Conservation (phyloP, 352 stramenopile genomes). For the Pythium insidiosum region DNA sequence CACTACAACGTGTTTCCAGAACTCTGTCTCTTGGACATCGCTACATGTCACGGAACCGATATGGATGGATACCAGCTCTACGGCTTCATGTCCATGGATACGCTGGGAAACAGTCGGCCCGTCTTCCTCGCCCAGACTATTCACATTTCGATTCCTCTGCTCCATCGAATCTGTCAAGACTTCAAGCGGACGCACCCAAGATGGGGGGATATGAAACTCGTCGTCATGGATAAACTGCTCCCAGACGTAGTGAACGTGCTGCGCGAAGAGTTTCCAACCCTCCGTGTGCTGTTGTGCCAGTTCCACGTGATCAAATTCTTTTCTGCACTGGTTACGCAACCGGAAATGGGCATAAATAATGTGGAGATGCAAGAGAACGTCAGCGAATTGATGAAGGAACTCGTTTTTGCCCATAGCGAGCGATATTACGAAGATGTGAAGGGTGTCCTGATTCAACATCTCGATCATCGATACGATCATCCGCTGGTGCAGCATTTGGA, state of each 20-base stretch:
- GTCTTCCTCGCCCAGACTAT: slow-evolving; percentile 50
- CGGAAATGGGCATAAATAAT: slow-evolving; percentile 27
- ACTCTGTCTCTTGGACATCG: slow-evolving; percentile 46
- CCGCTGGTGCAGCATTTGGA: slow-evolving; percentile 42
- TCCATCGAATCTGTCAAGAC: slow-evolving; percentile 57
- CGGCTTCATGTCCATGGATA: slow-evolving; percentile 63
- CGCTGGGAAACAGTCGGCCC: slow-evolving; percentile 52
- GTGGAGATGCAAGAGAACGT: slow-evolving; percentile 35
- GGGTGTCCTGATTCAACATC: slow-evolving; percentile 23
- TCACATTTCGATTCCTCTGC: slow-evolving; percentile 32
- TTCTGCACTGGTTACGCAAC: slow-evolving; percentile 31
- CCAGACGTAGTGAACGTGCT: slow-evolving; percentile 48
- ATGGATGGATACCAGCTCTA: slow-evolving; percentile 45
- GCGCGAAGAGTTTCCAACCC: slow-evolving; percentile 43
- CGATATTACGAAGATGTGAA: slow-evolving; percentile 45
- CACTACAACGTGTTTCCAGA: slow-evolving; percentile 59
- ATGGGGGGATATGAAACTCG: slow-evolving; percentile 50
- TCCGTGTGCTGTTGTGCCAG: slow-evolving; percentile 51
- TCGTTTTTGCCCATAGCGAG: slow-evolving; percentile 53
- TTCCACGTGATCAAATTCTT: slow-evolving; percentile 69
- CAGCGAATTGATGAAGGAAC: slow-evolving; percentile 38
- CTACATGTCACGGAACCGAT: slow-evolving; percentile 18
- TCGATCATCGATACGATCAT: slow-evolving; percentile 25
- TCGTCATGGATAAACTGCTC: slow-evolving; percentile 55
- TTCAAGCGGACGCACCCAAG: slow-evolving; percentile 67